phyloP scores from a whole-genome alignment of 345 rosid species.

The Ceriops zippeliana region DNA sequence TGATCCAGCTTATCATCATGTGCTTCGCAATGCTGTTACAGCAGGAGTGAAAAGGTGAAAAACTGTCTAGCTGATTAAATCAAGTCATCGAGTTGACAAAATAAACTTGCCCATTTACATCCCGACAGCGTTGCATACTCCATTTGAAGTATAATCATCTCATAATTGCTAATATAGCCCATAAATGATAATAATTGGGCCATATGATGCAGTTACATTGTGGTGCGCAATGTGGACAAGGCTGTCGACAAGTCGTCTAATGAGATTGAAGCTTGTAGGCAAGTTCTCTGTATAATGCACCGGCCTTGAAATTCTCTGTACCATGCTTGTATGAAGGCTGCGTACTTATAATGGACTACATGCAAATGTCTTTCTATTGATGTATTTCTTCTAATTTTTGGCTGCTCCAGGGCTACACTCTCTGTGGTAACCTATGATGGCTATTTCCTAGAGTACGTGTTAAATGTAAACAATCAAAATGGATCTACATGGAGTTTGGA shows the following conservation, averaged over 20 bases:
- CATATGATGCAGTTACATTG: constrained; percentile 50
- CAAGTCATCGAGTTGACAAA: background rate
- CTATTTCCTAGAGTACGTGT: constrained; percentile 66
- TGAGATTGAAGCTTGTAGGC: constrained; percentile 49
- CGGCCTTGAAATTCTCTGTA: constrained; percentile 7
- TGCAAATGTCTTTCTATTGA: background rate
- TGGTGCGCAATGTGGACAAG: constrained; percentile 66
- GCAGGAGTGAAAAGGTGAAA: constrained; percentile 70
- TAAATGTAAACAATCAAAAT: constrained; percentile 43
- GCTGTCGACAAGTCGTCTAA: constrained; percentile 45
- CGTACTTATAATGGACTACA: background rate
- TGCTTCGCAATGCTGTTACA: constrained; percentile 66
- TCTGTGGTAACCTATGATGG: constrained; percentile 67
- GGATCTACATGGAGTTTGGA: constrained; percentile 70
- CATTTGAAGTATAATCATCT: too few relatives aligned
- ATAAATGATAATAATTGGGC: constrained; percentile 5
- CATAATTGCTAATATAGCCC: background rate
- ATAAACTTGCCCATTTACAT: too few relatives aligned
- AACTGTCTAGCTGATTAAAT: constrained; percentile 3
- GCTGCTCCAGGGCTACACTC: constrained; percentile 50
- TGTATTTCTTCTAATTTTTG: constrained; percentile 10
- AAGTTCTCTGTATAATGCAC: constrained; percentile 9
- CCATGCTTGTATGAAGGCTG: background rate
- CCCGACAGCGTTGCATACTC: too few relatives aligned
- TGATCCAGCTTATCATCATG: constrained; percentile 76